These are phyloP conservation scores for Spencermartinsiella ligniputridi DNA, from an alignment of 1,139 yeast species.

Conservation along the genomic window DNA sequence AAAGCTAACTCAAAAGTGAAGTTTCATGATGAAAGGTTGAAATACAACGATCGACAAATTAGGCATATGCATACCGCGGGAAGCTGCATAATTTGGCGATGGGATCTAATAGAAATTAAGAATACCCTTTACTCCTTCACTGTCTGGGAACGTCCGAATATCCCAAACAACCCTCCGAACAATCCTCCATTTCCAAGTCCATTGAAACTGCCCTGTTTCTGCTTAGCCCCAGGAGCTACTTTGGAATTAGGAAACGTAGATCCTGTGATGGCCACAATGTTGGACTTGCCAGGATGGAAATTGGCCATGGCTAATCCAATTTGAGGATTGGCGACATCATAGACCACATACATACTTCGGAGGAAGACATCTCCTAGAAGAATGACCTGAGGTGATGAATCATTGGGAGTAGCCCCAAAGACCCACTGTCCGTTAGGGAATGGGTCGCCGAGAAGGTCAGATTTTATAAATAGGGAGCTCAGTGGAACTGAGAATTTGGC, in stretches of 20 bases:
- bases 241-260: conserved; percentile 14
- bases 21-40: too few relatives aligned
- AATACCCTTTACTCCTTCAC: too few relatives aligned
- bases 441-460: conserved; percentile 18
- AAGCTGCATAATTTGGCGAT: too few relatives aligned
- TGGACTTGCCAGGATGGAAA: conserved; percentile 5
- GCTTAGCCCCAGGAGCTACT: conserved; percentile 5
- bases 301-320: conserved; percentile 27
- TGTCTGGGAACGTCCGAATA: too few relatives aligned
- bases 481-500: conserved; percentile 16
- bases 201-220: background rate
- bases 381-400: conserved; percentile 17
- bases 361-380: conserved; percentile 29
- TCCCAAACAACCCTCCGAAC: background rate
- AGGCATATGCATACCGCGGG: too few relatives aligned
- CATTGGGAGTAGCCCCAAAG: conserved; percentile 22
- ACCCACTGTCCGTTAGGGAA: conserved; percentile 17
- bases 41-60: too few relatives aligned
- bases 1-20: too few relatives aligned
- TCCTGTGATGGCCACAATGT: conserved; percentile 17
- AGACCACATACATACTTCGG: conserved; percentile 27
- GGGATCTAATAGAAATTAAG: too few relatives aligned
- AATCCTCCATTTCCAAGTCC: background rate
- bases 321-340: conserved; percentile 23
- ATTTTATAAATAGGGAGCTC: conserved; percentile 17